Evolutionary conservation across 108 stramenopile genomes (phyloP).

Genomic region (Skeletonema marinoi): DNA sequence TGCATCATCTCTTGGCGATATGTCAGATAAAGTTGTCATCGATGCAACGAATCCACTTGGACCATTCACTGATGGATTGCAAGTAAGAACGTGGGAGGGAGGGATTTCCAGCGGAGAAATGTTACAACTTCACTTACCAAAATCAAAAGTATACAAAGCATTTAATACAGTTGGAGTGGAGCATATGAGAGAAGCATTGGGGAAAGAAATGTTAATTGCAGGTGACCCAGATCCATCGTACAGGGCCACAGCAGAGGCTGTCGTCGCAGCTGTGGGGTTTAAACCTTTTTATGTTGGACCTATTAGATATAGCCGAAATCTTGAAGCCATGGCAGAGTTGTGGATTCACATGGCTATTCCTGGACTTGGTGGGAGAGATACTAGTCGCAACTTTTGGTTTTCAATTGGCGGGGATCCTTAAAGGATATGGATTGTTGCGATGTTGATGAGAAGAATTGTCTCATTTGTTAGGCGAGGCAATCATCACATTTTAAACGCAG

Average conservation of each 20-base stretch:
- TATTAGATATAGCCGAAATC: constrained; percentile 48
- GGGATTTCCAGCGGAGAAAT: constrained; percentile 38
- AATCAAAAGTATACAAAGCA: constrained; percentile 39
- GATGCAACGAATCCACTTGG: constrained; percentile 44
- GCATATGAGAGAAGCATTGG: constrained; percentile 34
- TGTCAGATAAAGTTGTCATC: constrained; percentile 31
- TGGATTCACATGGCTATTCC: constrained; percentile 50
- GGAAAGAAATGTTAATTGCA: constrained; percentile 46
- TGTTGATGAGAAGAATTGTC: background rate
- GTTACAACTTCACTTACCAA: constrained; percentile 26
- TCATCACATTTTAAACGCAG: no score
- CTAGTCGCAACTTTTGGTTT: constrained; percentile 32
- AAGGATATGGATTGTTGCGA: background rate
- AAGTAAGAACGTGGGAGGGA: constrained; percentile 29
- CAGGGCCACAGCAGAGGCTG: constrained; percentile 5
- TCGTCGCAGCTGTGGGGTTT: constrained; percentile 43
- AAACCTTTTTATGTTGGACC: constrained; percentile 49
- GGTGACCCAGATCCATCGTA: constrained; percentile 28
- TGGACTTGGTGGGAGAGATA: constrained; percentile 13
- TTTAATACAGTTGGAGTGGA: constrained; percentile 50
- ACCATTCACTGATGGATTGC: constrained; percentile 29
- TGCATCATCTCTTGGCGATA: constrained; percentile 24
- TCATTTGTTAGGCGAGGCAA: no score
- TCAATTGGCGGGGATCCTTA: constrained; percentile 27
- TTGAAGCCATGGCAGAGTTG: constrained; percentile 53